Evolutionary conservation across 192 early-diverging fungal species (phyloP).

Genomic region (Coemansia sp.): DNA sequence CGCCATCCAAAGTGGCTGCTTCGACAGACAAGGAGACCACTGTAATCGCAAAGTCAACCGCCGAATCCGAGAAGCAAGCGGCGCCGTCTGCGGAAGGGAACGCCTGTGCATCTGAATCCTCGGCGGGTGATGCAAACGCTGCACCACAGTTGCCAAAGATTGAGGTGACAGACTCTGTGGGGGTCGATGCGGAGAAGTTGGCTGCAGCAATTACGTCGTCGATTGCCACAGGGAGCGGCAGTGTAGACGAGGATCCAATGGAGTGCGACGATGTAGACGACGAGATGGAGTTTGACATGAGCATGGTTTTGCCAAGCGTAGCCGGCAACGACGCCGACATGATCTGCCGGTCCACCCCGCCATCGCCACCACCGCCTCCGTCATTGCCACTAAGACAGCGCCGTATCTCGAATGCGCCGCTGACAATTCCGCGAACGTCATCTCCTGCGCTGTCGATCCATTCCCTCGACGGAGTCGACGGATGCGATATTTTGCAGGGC

Average conservation of each 20-base stretch:
- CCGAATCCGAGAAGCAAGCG: not conserved
- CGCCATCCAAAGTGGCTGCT: not conserved
- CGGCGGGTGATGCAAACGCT: too few relatives aligned
- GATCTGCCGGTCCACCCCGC: conserved; percentile 48
- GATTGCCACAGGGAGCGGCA: not conserved
- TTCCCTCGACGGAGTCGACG: not conserved
- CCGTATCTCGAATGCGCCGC: conserved; percentile 20
- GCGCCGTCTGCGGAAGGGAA: not conserved
- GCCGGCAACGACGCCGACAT: conserved; percentile 29
- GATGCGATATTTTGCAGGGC: not conserved
- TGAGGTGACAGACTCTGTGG: not conserved
- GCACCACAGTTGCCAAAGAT: too few relatives aligned
- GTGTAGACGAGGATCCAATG: not conserved
- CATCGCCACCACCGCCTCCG: conserved; percentile 43
- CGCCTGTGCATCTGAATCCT: too few relatives aligned
- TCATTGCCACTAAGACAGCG: conserved; percentile 17
- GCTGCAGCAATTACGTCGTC: conserved; percentile 15
- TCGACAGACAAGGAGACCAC: not conserved
- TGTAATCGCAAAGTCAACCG: too few relatives aligned
- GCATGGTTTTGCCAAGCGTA: conserved; percentile 29
- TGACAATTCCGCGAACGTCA: conserved; percentile 16
- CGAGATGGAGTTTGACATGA: conserved; percentile 21
- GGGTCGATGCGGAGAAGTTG: conserved; percentile 14
- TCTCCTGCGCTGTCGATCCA: conserved; percentile 11
- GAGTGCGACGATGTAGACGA: conserved; percentile 15